Evolutionary conservation across 2,329 filamentous ascomycete species (phyloP).

Genomic region (Penicillium fuscoglaucum): DNA sequence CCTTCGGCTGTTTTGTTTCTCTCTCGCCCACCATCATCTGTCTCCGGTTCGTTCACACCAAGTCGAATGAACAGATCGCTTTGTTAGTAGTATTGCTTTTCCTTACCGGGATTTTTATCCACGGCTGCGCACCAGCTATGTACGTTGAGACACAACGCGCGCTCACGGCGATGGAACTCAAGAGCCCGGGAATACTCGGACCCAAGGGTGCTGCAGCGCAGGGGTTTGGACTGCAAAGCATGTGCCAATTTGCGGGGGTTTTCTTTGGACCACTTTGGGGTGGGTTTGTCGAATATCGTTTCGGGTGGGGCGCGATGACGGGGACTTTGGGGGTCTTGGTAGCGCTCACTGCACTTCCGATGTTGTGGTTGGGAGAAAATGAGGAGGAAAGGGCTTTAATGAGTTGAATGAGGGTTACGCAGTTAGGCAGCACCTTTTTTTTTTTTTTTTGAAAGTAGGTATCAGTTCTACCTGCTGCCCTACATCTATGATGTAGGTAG

Average conservation of each 20-base stretch:
- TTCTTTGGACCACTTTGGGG: constrained; percentile 61
- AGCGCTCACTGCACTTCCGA: constrained; percentile 30
- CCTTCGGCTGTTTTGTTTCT: constrained; percentile 56
- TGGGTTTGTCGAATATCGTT: constrained; percentile 43
- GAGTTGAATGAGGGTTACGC: constrained; percentile 10
- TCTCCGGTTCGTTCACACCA: constrained; percentile 61
- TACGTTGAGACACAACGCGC: constrained; percentile 68
- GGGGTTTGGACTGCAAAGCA: constrained; percentile 64
- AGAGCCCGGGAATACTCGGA: constrained; percentile 67
- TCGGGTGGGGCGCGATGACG: constrained; percentile 36
- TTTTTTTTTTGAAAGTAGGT: neutral
- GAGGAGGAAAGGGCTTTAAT: constrained; percentile 4
- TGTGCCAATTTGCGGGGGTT: constrained; percentile 61
- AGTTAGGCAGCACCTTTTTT: constrained; percentile 7
- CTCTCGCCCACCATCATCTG: constrained; percentile 63
- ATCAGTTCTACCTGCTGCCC: constrained; percentile 1
- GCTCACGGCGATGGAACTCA: constrained; percentile 57
- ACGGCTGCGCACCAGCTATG: constrained; percentile 62
- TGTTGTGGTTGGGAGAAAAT: constrained; percentile 22
- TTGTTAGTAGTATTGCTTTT: constrained; percentile 64
- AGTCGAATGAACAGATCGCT: constrained; percentile 62
- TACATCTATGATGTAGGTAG: neutral
- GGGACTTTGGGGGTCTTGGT: constrained; percentile 32
- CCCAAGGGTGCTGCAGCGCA: constrained; percentile 58
- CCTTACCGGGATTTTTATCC: constrained; percentile 59